Percentiles rank a stretch among this genome's conserved stretches.
Evolutionary conservation across 495 filamentous ascomycete genomes (phyloP).

Genomic region (Aspergillus incahuasiensis): DNA sequence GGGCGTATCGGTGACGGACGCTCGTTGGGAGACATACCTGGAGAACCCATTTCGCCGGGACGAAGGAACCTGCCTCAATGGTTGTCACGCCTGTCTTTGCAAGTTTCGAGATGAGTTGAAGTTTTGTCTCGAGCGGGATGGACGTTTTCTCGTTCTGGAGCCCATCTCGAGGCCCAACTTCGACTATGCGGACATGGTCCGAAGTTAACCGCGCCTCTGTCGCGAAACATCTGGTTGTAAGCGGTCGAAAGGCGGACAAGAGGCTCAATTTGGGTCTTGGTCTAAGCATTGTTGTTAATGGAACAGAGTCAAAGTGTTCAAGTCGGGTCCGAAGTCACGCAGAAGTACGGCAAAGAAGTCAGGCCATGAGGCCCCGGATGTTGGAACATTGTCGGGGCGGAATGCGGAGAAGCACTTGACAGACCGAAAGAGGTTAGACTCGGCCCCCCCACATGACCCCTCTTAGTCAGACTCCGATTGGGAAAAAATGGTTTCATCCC

Average conservation of each 20-base stretch:
- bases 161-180: conserved; percentile 92
- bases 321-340: background rate
- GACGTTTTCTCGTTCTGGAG: conserved; percentile 91
- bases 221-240: conserved; percentile 31
- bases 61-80: conserved; percentile 95
- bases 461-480: conserved; percentile 11
- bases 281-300: conserved; percentile 20
- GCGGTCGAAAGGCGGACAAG: conserved; percentile 32
- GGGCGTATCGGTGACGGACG: background rate
- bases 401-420: conserved; percentile 23
- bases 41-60: conserved; percentile 95
- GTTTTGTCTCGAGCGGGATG: conserved; percentile 76
- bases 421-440: conserved; percentile 7
- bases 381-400: background rate
- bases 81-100: conserved; percentile 79
- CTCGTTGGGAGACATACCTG: conserved; percentile 53
- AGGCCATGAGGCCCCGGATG: conserved; percentile 3
- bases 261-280: conserved; percentile 21
- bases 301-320: background rate
- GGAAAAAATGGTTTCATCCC: conserved; percentile 16
- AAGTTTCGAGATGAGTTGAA: conserved; percentile 74
- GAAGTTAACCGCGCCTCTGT: conserved; percentile 47
- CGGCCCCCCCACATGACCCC: conserved; percentile 18
- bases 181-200: conserved; percentile 66
- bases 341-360: conserved; percentile 5